Percentiles rank a stretch among this genome's conserved stretches.
Evolutionary conservation across 177 flowering plant species (phyloP).

Genomic region (Vitis hybrid): DNA sequence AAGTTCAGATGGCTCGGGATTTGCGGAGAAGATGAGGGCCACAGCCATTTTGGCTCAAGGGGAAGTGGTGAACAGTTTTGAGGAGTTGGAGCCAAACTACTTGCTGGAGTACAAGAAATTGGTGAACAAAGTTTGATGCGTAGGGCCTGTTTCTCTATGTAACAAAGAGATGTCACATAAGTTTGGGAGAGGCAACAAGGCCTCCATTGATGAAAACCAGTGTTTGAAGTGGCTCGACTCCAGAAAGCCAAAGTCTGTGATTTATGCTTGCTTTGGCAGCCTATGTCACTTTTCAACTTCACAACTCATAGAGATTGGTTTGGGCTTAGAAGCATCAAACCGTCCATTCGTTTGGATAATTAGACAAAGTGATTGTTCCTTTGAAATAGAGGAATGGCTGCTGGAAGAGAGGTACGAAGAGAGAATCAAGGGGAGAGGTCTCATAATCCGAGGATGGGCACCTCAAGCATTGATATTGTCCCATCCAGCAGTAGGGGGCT

Average conservation of each 20-base stretch:
- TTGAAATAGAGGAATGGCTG: slow-evolving; percentile 16
- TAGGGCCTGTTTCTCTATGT: slow-evolving; percentile 21
- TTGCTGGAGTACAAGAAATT: neutral
- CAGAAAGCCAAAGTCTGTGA: neutral
- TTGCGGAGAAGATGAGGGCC: neutral
- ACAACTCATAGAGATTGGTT: slow-evolving; percentile 18
- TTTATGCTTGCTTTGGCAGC: neutral
- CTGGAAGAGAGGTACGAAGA: slow-evolving; percentile 11
- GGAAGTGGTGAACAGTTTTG: slow-evolving; percentile 2
- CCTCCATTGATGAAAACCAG: neutral
- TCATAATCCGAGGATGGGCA: slow-evolving; percentile 22
- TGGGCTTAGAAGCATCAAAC: slow-evolving; percentile 19
- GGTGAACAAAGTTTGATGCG: slow-evolving; percentile 15
- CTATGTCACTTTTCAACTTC: neutral
- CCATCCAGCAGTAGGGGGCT: slow-evolving; percentile 19
- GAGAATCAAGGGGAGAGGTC: slow-evolving; percentile 16
- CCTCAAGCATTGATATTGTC: slow-evolving; percentile 22
- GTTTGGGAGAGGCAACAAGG: slow-evolving; percentile 6
- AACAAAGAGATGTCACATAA: slow-evolving; percentile 4
- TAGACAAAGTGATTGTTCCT: neutral
- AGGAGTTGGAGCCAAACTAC: slow-evolving; percentile 9
- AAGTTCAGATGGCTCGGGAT: too few relatives aligned
- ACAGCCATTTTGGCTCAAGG: slow-evolving; percentile 3
- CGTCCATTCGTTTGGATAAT: slow-evolving; percentile 23
- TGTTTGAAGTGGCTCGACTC: slow-evolving; percentile 17